phyloP scores from a whole-genome alignment of 1,139 yeast genomes.

The Nakaseomyces uthaithaninus region DNA sequence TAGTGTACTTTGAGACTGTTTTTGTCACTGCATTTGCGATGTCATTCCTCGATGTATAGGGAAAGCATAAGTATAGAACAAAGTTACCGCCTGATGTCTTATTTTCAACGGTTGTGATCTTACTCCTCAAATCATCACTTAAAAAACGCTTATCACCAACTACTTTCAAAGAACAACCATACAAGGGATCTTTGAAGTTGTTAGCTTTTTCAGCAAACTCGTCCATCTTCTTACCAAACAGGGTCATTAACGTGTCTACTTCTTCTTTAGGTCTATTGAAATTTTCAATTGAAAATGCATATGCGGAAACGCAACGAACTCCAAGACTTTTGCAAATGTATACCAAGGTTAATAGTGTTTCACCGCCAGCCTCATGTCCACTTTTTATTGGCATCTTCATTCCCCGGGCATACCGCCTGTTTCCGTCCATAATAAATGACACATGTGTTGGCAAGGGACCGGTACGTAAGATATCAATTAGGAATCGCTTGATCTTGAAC shows the following conservation, averaged over 20 bases:
- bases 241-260: constrained; percentile 71
- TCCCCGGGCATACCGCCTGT: constrained; percentile 72
- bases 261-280: constrained; percentile 76
- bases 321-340: constrained; percentile 45
- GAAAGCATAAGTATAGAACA: constrained; percentile 78
- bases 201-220: constrained; percentile 26
- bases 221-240: constrained; percentile 59
- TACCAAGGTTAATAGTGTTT: constrained; percentile 49
- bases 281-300: constrained; percentile 92
- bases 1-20: constrained; percentile 34
- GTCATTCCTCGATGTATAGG: constrained; percentile 91
- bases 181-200: constrained; percentile 48
- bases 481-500: constrained; percentile 34
- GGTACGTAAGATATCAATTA: constrained; percentile 49
- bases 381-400: constrained; percentile 62
- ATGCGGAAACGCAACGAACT: constrained; percentile 73
- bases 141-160: constrained; percentile 64
- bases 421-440: constrained; percentile 96
- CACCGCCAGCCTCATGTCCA: constrained; percentile 89
- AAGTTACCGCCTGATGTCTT: constrained; percentile 45
- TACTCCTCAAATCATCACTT: constrained; percentile 56
- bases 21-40: constrained; percentile 56
- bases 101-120: constrained; percentile 54
- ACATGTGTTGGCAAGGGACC: constrained; percentile 85
- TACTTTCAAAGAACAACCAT: constrained; percentile 43